Evolutionary conservation across 805 yeast species (phyloP).

Genomic region (Sungouiella thailandica): DNA sequence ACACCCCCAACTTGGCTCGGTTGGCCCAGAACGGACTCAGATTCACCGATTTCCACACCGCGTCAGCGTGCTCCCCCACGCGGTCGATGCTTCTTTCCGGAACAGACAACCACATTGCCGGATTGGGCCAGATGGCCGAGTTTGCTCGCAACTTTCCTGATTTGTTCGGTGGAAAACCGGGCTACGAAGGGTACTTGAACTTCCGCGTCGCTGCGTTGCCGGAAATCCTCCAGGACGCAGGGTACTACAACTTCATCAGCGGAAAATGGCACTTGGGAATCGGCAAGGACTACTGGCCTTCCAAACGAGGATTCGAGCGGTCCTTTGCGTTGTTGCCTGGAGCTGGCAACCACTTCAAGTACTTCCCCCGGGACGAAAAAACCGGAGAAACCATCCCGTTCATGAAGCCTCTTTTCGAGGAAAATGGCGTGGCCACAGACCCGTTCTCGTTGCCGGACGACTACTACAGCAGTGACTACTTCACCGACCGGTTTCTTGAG

Average conservation of each 20-base stretch:
- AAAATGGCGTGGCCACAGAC: slow-evolving; percentile 33
- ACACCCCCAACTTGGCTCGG: slow-evolving; percentile 46
- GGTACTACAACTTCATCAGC: slow-evolving; percentile 48
- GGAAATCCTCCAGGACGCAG: slow-evolving; percentile 43
- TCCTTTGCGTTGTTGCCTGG: slow-evolving; percentile 50
- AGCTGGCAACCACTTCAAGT: slow-evolving; percentile 53
- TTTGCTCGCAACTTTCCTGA: slow-evolving; percentile 35
- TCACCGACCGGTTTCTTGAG: slow-evolving; percentile 40
- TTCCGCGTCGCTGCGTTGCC: slow-evolving; percentile 50
- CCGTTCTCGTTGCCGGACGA: slow-evolving; percentile 41
- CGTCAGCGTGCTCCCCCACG: slow-evolving; percentile 63
- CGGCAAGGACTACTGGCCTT: slow-evolving; percentile 44
- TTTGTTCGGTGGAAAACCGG: slow-evolving; percentile 40
- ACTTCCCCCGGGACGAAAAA: slow-evolving; percentile 30
- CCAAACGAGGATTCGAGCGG: slow-evolving; percentile 45
- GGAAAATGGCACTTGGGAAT: slow-evolving; percentile 64
- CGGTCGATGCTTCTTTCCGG: slow-evolving; percentile 58
- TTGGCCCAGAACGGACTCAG: slow-evolving; percentile 43
- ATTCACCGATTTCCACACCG: slow-evolving; percentile 58
- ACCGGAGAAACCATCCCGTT: slow-evolving; percentile 25
- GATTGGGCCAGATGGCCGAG: slow-evolving; percentile 55
- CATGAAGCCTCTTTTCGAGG: slow-evolving; percentile 36
- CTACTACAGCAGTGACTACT: slow-evolving; percentile 42
- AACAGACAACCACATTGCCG: slow-evolving; percentile 59
- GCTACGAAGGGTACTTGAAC: slow-evolving; percentile 53